phyloP scores from a whole-genome alignment of 176 grass and related monocot genomes.

The Juncus effusus region DNA sequence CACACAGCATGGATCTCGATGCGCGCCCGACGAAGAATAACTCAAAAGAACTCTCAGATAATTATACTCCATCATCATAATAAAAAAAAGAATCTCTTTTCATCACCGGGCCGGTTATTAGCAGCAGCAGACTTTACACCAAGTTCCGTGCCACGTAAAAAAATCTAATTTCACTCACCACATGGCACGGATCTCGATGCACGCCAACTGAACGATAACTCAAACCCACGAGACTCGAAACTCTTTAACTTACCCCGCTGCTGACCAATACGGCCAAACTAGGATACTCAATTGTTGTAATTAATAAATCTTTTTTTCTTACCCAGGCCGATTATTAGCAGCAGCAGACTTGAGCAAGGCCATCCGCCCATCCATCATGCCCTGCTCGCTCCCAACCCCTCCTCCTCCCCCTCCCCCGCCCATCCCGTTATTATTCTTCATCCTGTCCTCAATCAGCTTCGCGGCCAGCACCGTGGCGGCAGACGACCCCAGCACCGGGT shows the following conservation, averaged over 20 bases:
- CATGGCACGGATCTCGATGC: no score
- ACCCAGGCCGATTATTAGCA: constrained; percentile 60
- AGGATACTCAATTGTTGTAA: background rate
- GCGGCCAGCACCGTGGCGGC: constrained; percentile 57
- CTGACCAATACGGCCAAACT: background rate
- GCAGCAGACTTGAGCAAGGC: constrained; percentile 58
- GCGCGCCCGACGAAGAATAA: no score
- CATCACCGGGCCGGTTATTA: no score
- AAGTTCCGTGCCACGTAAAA: no score
- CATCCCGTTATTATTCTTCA: constrained; percentile 56
- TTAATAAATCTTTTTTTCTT: constrained; percentile 8
- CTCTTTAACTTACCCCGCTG: background rate
- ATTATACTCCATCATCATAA: no score
- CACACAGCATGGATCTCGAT: no score
- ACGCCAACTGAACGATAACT: no score
- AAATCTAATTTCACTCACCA: no score
- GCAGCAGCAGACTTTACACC: no score
- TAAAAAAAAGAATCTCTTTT: no score
- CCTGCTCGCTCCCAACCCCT: no score
- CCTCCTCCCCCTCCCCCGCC: background rate
- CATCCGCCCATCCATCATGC: constrained; percentile 45
- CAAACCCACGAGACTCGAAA: background rate
- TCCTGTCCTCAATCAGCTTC: constrained; percentile 68
- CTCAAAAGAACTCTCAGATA: no score
- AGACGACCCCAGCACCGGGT: constrained; percentile 42